Percentiles rank a stretch among this genome's conserved stretches.
Evolutionary conservation across 2,329 filamentous ascomycete species (phyloP).

Genomic region (Fusarium caatingaense): DNA sequence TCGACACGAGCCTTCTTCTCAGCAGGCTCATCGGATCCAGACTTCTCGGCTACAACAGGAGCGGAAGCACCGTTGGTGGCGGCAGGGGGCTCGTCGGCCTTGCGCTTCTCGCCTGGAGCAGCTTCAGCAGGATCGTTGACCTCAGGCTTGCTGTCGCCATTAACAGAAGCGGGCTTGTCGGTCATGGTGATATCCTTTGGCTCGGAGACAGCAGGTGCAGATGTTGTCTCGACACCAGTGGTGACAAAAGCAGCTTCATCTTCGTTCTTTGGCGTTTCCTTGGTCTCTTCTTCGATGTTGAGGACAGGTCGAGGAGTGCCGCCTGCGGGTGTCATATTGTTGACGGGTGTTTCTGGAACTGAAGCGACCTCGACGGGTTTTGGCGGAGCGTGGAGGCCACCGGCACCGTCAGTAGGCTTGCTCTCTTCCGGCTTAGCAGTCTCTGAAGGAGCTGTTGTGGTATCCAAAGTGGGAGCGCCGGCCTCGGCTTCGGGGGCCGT

Average conservation of each 20-base stretch:
- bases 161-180: conserved; percentile 29
- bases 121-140: conserved; percentile 35
- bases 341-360: conserved; percentile 53
- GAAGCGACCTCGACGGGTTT: conserved; percentile 53
- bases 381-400: conserved; percentile 38
- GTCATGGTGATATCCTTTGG: conserved; percentile 37
- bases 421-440: conserved; percentile 39
- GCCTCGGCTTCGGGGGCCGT: conserved; percentile 46
- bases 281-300: conserved; percentile 48
- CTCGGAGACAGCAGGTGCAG: conserved; percentile 36
- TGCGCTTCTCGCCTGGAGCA: conserved; percentile 53
- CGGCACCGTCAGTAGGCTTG: conserved; percentile 29
- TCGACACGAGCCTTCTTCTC: conserved; percentile 58
- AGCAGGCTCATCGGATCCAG: conserved; percentile 46
- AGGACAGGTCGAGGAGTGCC: conserved; percentile 52
- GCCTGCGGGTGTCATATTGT: conserved; percentile 50
- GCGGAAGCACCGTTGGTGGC: conserved; percentile 33
- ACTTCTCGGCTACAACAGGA: conserved; percentile 31
- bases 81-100: conserved; percentile 51
- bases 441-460: conserved; percentile 39
- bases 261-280: conserved; percentile 42
- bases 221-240: conserved; percentile 41
- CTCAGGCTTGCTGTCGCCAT: conserved; percentile 33
- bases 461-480: conserved; percentile 45
- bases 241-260: conserved; percentile 44